phyloP scores from a whole-genome alignment of 352 stramenopile genomes.

The Globisporangium middletonii region DNA sequence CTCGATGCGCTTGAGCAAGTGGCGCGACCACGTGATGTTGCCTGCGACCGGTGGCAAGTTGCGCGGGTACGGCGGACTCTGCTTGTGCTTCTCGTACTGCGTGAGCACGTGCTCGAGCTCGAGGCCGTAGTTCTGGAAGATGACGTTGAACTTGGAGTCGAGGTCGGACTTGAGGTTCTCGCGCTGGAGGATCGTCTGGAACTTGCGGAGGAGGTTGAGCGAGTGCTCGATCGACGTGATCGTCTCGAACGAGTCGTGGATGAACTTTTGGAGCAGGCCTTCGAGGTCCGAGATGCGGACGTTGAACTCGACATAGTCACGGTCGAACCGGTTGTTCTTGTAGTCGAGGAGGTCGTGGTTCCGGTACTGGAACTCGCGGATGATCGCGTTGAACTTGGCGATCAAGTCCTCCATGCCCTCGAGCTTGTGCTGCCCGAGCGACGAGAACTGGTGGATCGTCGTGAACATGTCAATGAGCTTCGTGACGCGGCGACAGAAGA shows the following conservation, averaged over 20 bases:
- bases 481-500: constrained; percentile 96
- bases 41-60: constrained; percentile 96
- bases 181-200: constrained; percentile 96
- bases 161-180: constrained; percentile 98
- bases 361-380: constrained; percentile 96
- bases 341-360: constrained; percentile 97
- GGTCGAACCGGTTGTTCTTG: constrained; percentile 98
- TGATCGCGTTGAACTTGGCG: constrained; percentile 94
- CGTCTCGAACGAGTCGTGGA: constrained; percentile 98
- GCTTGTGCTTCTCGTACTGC: constrained; percentile 98
- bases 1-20: constrained; percentile 98
- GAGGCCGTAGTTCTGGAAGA: constrained; percentile 98
- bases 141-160: constrained; percentile 98
- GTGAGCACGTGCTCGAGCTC: constrained; percentile 97
- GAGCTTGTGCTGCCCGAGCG: constrained; percentile 89
- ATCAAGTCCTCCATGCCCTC: constrained; percentile 91
- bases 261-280: constrained; percentile 96
- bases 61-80: constrained; percentile 94
- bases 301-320: constrained; percentile 96
- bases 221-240: constrained; percentile 98
- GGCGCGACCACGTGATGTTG: constrained; percentile 97
- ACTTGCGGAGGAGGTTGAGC: constrained; percentile 95
- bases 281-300: constrained; percentile 96
- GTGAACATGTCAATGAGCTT: constrained; percentile 99
- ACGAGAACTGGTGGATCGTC: constrained; percentile 96